Evolutionary conservation across 345 rosid species (phyloP).

Genomic region (Salix suchowensis): DNA sequence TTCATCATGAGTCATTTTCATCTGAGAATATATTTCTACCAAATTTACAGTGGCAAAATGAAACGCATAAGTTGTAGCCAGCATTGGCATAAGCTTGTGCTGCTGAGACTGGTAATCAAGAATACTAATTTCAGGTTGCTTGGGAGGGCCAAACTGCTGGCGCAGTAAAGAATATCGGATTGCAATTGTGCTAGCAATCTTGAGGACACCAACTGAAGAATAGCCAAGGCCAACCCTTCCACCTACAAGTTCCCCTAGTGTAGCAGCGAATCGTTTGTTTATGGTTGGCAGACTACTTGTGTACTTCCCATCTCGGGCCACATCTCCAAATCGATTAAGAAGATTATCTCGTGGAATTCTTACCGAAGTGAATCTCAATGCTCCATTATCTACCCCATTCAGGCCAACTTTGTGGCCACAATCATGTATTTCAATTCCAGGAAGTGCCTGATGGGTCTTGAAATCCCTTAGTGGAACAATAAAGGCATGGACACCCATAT

Average conservation of each 20-base stretch:
- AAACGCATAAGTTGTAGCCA: conserved; percentile 91
- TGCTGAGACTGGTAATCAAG: conserved; percentile 99
- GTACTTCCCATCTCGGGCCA: conserved; percentile 85
- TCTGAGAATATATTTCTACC: conserved; percentile 72
- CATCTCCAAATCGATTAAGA: conserved; percentile 95
- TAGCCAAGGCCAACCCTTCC: conserved; percentile 91
- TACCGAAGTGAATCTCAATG: conserved; percentile 72
- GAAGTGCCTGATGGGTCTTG: conserved; percentile 73
- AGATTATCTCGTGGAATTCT: conserved; percentile 96
- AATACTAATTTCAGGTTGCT: conserved; percentile 92
- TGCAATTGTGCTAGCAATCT: conserved; percentile 76
- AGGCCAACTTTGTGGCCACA: conserved; percentile 95
- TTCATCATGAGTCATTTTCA: conserved; percentile 76
- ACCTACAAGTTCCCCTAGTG: conserved; percentile 96
- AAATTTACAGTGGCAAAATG: conserved; percentile 76
- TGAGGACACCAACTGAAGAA: conserved; percentile 83
- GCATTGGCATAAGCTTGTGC: conserved; percentile 99
- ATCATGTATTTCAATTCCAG: conserved; percentile 89
- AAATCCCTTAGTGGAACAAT: conserved; percentile 90
- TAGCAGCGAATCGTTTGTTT: conserved; percentile 91
- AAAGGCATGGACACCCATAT: conserved; percentile 99
- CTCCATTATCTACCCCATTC: conserved; percentile 98
- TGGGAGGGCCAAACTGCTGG: conserved; percentile 96
- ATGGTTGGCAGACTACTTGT: conserved; percentile 88
- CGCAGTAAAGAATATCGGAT: conserved; percentile 82